phyloP scores from a whole-genome alignment of 441 rosid species.

The Pelargonium citronellum region DNA sequence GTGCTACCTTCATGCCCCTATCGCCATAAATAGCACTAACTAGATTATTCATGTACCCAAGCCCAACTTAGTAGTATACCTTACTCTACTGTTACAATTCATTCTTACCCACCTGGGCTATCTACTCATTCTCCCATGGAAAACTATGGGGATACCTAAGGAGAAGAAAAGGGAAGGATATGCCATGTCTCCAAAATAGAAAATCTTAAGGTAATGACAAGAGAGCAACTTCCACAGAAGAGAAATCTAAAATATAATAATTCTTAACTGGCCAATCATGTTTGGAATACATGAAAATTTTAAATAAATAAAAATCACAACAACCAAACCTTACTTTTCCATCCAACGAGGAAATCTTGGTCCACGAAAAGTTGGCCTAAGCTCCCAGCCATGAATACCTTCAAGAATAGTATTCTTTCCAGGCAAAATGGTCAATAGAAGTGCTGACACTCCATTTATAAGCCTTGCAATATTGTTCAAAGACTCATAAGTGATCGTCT shows the following conservation, averaged over 20 bases:
- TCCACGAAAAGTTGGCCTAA: constrained; percentile 79
- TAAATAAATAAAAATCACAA: neutral
- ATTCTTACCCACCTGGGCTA: no score
- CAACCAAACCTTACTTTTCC: constrained; percentile 53
- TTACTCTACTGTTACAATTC: no score
- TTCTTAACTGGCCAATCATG: neutral
- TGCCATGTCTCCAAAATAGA: no score
- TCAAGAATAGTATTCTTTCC: constrained; percentile 72
- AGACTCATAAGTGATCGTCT: constrained; percentile 77
- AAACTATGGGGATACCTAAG: no score
- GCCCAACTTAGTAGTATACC: no score
- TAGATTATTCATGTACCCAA: no score
- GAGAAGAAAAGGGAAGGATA: no score
- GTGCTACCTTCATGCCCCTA: no score
- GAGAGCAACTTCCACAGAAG: neutral
- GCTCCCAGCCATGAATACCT: constrained; percentile 94
- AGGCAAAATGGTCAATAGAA: constrained; percentile 64
- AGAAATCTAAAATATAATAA: neutral
- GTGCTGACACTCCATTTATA: constrained; percentile 81
- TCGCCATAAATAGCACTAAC: no score
- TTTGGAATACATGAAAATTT: neutral
- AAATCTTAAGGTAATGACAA: no score
- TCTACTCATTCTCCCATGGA: no score
- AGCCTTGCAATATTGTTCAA: constrained; percentile 70
- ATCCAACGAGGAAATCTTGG: constrained; percentile 92